Conservation (phyloP, 495 filamentous ascomycete species). For the Xylaria telfairii region DNA sequence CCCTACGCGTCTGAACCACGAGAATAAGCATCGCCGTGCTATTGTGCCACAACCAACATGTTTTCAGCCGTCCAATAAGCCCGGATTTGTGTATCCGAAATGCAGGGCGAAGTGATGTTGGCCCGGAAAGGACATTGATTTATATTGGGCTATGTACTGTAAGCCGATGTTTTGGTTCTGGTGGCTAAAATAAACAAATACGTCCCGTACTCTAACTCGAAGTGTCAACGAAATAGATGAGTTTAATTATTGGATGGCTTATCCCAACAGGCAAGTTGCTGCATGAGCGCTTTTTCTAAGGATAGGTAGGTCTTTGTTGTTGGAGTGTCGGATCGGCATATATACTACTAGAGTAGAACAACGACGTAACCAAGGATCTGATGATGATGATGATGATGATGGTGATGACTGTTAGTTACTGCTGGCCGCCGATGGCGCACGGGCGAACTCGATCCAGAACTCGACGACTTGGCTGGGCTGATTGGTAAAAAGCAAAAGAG, state of each 20-base stretch:
- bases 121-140: background rate
- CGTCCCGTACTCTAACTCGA: background rate
- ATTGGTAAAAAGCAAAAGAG: background rate
- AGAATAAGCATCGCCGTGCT: background rate
- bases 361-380: background rate
- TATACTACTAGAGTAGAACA: background rate
- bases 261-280: background rate
- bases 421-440: background rate
- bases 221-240: background rate
- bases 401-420: background rate
- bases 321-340: background rate
- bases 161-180: background rate
- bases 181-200: background rate
- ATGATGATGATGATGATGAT: background rate
- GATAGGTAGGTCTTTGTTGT: no score
- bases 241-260: no score
- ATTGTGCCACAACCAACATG: conserved; percentile 2
- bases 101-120: background rate
- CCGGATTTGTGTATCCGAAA: background rate
- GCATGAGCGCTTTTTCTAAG: background rate
- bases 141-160: background rate
- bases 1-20: background rate
- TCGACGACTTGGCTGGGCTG: background rate
- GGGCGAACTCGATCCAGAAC: background rate
- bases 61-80: background rate